A percentile compares a stretch with the other conserved stretches of the same genome.
phyloP scores from a whole-genome alignment of 192 early-diverging fungal genomes.

The Spizellomyces sp. region DNA sequence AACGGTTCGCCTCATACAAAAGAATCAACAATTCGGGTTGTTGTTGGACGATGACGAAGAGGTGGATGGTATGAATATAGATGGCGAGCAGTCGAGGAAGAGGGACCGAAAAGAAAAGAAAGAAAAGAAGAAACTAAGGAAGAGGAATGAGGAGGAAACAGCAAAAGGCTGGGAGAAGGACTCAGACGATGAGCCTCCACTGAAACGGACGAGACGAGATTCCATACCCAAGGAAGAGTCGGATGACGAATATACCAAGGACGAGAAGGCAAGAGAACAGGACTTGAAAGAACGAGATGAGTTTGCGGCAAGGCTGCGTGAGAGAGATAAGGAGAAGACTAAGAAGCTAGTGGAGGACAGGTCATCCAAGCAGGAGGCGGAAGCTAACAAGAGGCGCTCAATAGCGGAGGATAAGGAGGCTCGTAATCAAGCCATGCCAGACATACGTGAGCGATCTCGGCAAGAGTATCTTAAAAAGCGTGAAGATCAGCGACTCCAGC shows the following conservation, averaged over 20 bases:
- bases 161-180: slow-evolving; percentile 39
- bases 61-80: slow-evolving; percentile 14
- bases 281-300: slow-evolving; percentile 91
- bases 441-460: slow-evolving; percentile 84
- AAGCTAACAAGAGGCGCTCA: slow-evolving; percentile 68
- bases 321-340: slow-evolving; percentile 79
- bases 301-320: slow-evolving; percentile 77
- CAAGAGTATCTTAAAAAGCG: slow-evolving; percentile 90
- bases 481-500: slow-evolving; percentile 76
- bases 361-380: slow-evolving; percentile 65
- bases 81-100: slow-evolving; percentile 1
- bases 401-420: slow-evolving; percentile 82
- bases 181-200: slow-evolving; percentile 45
- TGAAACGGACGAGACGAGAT: slow-evolving; percentile 37
- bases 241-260: slow-evolving; percentile 35
- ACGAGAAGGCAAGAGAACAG: slow-evolving; percentile 52
- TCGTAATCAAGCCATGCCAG: slow-evolving; percentile 66
- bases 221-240: background rate
- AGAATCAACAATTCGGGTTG: slow-evolving; percentile 44
- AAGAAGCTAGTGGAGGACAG: slow-evolving; percentile 79
- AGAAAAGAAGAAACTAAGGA: slow-evolving; percentile 44
- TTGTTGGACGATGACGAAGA: slow-evolving; percentile 39
- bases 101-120: slow-evolving; percentile 20
- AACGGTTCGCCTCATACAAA: slow-evolving; percentile 30
- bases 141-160: slow-evolving; percentile 67